Conservation (phyloP, 2,329 filamentous ascomycete genomes). For the Talaromyces pinophilus region DNA sequence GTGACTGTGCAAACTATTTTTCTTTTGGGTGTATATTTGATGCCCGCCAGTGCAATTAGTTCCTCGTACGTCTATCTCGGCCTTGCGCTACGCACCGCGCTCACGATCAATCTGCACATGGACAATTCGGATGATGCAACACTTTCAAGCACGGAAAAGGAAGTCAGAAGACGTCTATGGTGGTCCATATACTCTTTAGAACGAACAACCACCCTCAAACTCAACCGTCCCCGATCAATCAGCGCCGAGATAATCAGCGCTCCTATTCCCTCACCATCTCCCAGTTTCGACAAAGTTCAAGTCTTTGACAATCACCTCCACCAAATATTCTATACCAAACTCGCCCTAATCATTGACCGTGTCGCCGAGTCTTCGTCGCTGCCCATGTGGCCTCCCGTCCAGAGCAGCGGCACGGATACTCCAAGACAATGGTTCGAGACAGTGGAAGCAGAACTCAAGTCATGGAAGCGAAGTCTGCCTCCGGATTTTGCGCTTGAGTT, state of each 20-base stretch:
- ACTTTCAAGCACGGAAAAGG: conserved; percentile 30
- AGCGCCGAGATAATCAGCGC: not conserved
- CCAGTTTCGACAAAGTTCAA: conserved; percentile 32
- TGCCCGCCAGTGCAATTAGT: conserved; percentile 39
- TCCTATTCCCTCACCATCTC: not conserved
- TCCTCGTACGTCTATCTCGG: conserved; percentile 44
- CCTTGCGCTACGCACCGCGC: conserved; percentile 55
- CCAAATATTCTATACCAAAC: conserved; percentile 35
- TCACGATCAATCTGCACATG: conserved; percentile 52
- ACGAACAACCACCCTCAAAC: conserved; percentile 26
- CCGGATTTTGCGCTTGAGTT: conserved; percentile 31
- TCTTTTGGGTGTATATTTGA: conserved; percentile 39
- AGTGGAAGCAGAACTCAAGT: conserved; percentile 31
- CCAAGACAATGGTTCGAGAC: conserved; percentile 11
- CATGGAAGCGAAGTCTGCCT: conserved; percentile 37
- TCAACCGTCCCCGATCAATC: conserved; percentile 2
- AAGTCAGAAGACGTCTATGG: not conserved
- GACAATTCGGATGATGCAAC: conserved; percentile 6
- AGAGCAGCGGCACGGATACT: conserved; percentile 16
- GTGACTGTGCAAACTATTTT: conserved; percentile 38
- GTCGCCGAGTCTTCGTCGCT: conserved; percentile 28
- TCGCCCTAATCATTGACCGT: conserved; percentile 36
- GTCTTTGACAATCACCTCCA: conserved; percentile 37
- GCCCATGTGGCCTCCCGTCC: conserved; percentile 2
- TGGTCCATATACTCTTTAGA: conserved; percentile 6